Evolutionary conservation across 164 flowering plant genomes (phyloP), one percentile per base, ranked within the genome.

Genomic region (Malania oleifera): DNA sequence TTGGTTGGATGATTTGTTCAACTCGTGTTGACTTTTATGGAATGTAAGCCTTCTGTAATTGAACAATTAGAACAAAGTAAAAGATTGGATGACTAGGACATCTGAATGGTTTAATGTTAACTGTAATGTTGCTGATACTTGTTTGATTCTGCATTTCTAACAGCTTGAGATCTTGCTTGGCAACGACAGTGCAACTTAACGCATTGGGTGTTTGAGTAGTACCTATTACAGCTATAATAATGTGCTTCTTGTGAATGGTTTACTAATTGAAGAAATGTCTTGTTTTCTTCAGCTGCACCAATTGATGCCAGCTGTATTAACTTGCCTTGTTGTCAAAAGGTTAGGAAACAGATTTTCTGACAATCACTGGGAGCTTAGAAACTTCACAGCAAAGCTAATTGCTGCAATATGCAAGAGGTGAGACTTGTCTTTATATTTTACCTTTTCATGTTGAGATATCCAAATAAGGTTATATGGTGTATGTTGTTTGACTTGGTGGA

Each of bases 301-400:
- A 57, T 61, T 95, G 80, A 91, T 95, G 97, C 99, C 96, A 44
- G 80, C 95, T 61, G 80, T 95, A 5, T 76, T 91, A 41, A 95
- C 99, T 43, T 95, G 99, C 81, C 82, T 91, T 66, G 96, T 95
- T 67, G 90, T 90, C 11, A 95, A 75, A 75, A 80, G 84, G 71
- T 69, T 95, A 62, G 96, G 96, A 17, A 80, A 74, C 69, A 83
- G 80, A 52, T 55, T 84, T 59, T 72, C 89, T 2, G 97, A 95
- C 71, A 85, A 85, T 68, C 99, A 95, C 65, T 87, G 96, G 99
- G 91, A 86, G 67, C 95, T 91, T 45, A 75, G 99, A 70, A 76
- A 87, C 70, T 91, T 81, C 75, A 67, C 90, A 8, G 96, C 96
- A 41, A 82, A 72, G 23, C 65, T 95, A 64, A 87, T 84, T 72